Base-by-base conservation (phyloP, 208 protist species). In the Leishmania arabica region DNA sequence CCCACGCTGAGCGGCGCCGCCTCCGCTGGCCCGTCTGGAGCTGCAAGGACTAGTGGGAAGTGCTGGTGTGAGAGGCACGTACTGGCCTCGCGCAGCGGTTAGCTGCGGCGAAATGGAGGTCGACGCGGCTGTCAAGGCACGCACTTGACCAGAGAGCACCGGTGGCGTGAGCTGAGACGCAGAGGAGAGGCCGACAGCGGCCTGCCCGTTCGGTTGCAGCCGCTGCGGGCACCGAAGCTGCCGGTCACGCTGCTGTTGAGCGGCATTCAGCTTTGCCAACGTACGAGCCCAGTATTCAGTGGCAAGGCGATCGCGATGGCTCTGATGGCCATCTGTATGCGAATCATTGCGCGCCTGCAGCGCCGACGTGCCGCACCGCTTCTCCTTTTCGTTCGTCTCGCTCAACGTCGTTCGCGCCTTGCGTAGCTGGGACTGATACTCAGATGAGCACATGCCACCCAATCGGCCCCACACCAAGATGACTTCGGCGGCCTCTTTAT, bases 361-460 rank as follows among this genome's bases (percentile, higher is more conserved):
- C 4, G 17, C 69, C 47, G 70, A 62, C 31, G 7, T 11, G 15
- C 34, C 70, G 13, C 40, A 21, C 62, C 31, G 79, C 34, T 42
- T 37, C 34, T 72, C 68, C 6, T 54, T 40, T 34, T 70, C 58
- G 4, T 49, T 60, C 21, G 17, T 65, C 60, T 77, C 62, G 9
- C 74, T 37, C 40, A 82, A 64, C 2, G 72, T 73, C 0, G 62
- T 54, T 13, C 51, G 79, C 5, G 79, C 79, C 34, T 62, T 71
- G 71, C 72, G 79, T 53, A 77, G 71, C 72, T 82, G 79, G 2
- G 79, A 82, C 42, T 78, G 79, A 65, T 73, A 82, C n/a, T 77
- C 79, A 13, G 79, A 40, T 7, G 79, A 82, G 45, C 70, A 82
- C 79, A 82, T 82, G 56, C 75, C 72, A 9, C 79, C 72, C 31